A percentile compares a stretch with the other conserved stretches of the same genome.
Conservation (phyloP, 768 basidiomycete species). For the Tulasnella sp. region DNA sequence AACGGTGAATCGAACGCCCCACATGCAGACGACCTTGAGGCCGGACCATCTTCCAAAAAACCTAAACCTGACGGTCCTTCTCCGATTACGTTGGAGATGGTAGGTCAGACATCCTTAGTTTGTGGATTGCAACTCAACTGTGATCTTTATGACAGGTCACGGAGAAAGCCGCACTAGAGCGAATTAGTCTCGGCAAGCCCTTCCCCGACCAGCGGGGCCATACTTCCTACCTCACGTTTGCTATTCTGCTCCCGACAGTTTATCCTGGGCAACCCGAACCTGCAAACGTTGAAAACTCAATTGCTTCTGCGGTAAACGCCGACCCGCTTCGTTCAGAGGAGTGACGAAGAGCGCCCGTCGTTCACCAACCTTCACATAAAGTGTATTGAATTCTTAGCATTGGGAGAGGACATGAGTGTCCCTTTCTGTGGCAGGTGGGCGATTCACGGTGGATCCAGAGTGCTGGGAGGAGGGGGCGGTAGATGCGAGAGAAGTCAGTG, state of each 20-base stretch:
- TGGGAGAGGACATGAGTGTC: too few species aligned
- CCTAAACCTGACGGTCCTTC: neutral
- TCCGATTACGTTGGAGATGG: neutral
- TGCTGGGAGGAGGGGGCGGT: too few species aligned
- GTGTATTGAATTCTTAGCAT: too few species aligned
- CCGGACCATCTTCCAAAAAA: neutral
- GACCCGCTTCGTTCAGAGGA: neutral
- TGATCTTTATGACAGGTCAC: neutral
- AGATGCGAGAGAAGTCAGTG: too few species aligned
- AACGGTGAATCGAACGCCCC: constrained; percentile 5
- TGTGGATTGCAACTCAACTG: neutral
- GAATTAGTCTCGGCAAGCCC: constrained; percentile 54
- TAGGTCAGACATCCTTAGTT: neutral
- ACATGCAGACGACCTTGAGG: neutral
- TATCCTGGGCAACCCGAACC: neutral
- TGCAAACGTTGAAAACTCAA: neutral
- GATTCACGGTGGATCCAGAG: too few species aligned
- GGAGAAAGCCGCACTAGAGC: neutral
- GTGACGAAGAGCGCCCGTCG: too few species aligned
- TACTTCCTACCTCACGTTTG: constrained; percentile 96
- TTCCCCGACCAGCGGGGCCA: constrained; percentile 89
- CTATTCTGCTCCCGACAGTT: constrained; percentile 68
- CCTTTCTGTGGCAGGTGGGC: too few species aligned
- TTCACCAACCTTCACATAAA: too few species aligned
- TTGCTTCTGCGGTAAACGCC: neutral